Evolutionary conservation across 1,284 basidiomycete genomes (phyloP).

Genomic region (Pseudozyma pruni): DNA sequence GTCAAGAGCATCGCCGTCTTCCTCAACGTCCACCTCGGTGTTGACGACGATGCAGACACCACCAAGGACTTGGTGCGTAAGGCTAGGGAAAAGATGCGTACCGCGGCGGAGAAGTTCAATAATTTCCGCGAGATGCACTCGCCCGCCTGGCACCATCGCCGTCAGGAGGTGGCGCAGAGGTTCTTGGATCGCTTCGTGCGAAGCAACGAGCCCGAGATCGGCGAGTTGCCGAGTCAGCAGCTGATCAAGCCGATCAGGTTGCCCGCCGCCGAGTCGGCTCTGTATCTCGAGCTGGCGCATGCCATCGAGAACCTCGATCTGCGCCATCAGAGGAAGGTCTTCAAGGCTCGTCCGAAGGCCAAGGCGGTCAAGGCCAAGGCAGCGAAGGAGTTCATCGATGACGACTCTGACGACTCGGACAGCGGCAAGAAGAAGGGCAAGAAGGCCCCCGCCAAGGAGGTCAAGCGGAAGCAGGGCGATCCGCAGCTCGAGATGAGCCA

Average conservation of each 20-base stretch:
- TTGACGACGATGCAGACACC: conserved; percentile 83
- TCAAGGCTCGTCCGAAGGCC: conserved; percentile 36
- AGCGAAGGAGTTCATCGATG: conserved; percentile 18
- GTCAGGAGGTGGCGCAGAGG: conserved; percentile 82
- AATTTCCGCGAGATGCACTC: conserved; percentile 94
- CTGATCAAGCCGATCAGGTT: conserved; percentile 78
- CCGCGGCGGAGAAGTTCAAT: conserved; percentile 90
- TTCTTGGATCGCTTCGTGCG: conserved; percentile 72
- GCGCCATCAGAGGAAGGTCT: conserved; percentile 69
- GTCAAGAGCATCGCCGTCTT: conserved; percentile 75
- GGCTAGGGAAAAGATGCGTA: conserved; percentile 83
- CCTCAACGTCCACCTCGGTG: conserved; percentile 58
- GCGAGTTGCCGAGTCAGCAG: conserved; percentile 85
- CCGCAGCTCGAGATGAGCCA: conserved; percentile 70
- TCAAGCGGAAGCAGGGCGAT: conserved; percentile 39
- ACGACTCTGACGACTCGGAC: conserved; percentile 29
- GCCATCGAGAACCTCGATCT: conserved; percentile 88
- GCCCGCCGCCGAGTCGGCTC: conserved; percentile 91
- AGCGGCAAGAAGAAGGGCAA: conserved; percentile 23
- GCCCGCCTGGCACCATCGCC: conserved; percentile 87
- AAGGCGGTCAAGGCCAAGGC: conserved; percentile 11
- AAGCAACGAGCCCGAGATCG: conserved; percentile 94
- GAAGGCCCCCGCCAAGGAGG: conserved; percentile 23
- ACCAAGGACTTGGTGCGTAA: conserved; percentile 72
- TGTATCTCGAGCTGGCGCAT: conserved; percentile 95